These are phyloP conservation scores for Myxozyma melibiosi DNA, from an alignment of 805 yeast species.

Conservation along the genomic window DNA sequence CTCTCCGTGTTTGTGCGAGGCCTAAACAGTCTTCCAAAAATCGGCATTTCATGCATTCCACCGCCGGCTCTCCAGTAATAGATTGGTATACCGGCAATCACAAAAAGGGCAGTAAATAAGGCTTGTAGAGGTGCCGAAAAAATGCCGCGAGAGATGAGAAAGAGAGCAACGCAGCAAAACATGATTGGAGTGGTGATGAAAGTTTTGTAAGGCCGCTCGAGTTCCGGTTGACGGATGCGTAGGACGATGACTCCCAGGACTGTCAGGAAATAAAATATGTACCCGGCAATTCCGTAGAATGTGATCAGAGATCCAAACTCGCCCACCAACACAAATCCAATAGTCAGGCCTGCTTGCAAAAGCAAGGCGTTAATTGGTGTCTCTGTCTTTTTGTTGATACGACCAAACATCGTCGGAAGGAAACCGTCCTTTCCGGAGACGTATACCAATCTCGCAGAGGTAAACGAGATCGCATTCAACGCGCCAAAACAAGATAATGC, in stretches of 20 bases:
- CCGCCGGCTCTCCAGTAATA: constrained; percentile 36
- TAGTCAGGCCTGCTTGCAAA: constrained; percentile 41
- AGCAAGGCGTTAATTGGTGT: constrained; percentile 44
- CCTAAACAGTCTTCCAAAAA: constrained; percentile 20
- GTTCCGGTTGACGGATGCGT: constrained; percentile 42
- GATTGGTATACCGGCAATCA: constrained; percentile 40
- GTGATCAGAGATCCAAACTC: constrained; percentile 44
- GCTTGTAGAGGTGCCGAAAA: constrained; percentile 43
- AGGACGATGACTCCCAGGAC: constrained; percentile 45
- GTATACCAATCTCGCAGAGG: constrained; percentile 44
- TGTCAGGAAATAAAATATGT: constrained; percentile 36
- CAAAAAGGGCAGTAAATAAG: constrained; percentile 38
- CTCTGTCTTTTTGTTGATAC: constrained; percentile 32
- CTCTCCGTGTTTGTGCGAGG: not conserved
- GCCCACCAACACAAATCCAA: constrained; percentile 43
- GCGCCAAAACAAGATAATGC: constrained; percentile 48
- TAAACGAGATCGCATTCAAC: constrained; percentile 45
- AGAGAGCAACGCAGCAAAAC: constrained; percentile 45
- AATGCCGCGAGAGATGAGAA: constrained; percentile 41
- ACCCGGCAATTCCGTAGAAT: constrained; percentile 40
- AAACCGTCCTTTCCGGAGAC: constrained; percentile 43
- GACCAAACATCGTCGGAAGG: constrained; percentile 41
- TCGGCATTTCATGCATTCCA: constrained; percentile 20
- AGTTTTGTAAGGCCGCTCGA: constrained; percentile 45
- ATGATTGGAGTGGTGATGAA: constrained; percentile 44